Conservation (phyloP, 2,329 filamentous ascomycete species). For the Neopestalotiopsis sp. region DNA sequence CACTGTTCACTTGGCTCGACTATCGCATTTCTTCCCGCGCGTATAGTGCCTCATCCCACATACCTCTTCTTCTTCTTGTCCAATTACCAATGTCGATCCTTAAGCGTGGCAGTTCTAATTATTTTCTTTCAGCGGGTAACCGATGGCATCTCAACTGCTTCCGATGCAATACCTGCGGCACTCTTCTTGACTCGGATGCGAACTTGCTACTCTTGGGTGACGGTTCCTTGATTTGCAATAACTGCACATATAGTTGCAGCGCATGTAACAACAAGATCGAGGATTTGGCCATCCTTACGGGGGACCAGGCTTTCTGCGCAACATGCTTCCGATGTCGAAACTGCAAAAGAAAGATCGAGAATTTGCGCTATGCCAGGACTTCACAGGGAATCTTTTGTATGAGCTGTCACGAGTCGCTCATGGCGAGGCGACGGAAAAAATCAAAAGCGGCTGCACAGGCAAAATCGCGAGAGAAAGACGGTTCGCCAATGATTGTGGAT, state of each 20-base stretch:
- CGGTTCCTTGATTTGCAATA: slow-evolving; percentile 97
- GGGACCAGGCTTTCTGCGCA: slow-evolving; percentile 96
- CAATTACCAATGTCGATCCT: slow-evolving; percentile 19
- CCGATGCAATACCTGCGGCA: slow-evolving; percentile 93
- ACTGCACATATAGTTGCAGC: slow-evolving; percentile 98
- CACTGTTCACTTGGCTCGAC: not conserved
- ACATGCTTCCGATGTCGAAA: slow-evolving; percentile 97
- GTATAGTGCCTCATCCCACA: not conserved
- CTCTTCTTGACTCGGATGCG: slow-evolving; percentile 95
- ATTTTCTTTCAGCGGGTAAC: slow-evolving; percentile 73
- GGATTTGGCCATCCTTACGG: slow-evolving; percentile 94
- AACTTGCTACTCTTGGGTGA: slow-evolving; percentile 97
- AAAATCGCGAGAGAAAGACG: slow-evolving; percentile 67
- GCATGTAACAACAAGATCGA: slow-evolving; percentile 98
- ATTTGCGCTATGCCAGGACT: slow-evolving; percentile 94
- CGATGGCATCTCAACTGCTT: slow-evolving; percentile 99
- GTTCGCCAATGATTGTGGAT: slow-evolving; percentile 74
- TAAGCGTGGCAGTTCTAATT: slow-evolving; percentile 29
- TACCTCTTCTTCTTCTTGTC: slow-evolving; percentile 7
- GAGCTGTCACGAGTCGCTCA: slow-evolving; percentile 96
- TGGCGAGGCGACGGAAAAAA: slow-evolving; percentile 90
- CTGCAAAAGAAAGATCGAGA: slow-evolving; percentile 98
- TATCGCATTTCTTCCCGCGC: not conserved
- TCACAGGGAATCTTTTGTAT: slow-evolving; percentile 99
- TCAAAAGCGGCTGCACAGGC: slow-evolving; percentile 70